Conservation (phyloP, 352 stramenopile species). For the Globisporangium solare region DNA sequence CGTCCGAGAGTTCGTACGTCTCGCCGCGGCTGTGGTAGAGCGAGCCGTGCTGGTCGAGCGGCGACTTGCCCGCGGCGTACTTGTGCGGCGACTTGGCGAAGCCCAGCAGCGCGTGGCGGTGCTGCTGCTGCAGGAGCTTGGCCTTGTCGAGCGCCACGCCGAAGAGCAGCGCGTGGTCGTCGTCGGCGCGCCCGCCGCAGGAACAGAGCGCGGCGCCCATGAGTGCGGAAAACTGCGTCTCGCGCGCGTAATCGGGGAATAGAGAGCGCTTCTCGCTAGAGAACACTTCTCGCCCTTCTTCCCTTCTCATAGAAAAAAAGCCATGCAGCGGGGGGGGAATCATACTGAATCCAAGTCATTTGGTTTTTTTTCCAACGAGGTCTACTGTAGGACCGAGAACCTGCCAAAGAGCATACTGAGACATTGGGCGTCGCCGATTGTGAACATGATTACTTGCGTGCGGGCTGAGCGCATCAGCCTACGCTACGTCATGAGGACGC, state of each 20-base stretch:
- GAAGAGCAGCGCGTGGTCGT: slow-evolving; percentile 20
- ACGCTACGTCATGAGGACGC: background rate
- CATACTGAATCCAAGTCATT: background rate
- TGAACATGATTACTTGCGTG: background rate
- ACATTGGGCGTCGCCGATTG: background rate
- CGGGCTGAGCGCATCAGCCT: background rate
- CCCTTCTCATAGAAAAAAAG: background rate
- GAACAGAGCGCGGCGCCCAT: slow-evolving; percentile 56
- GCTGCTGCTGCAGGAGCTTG: slow-evolving; percentile 34
- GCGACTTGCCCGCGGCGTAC: slow-evolving; percentile 5
- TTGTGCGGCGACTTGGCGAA: slow-evolving; percentile 9
- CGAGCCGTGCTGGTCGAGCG: slow-evolving; percentile 20
- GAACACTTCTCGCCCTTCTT: background rate
- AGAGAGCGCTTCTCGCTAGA: background rate
- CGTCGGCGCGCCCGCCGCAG: slow-evolving; percentile 36
- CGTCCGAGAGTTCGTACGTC: slow-evolving; percentile 53
- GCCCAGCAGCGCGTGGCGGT: slow-evolving; percentile 25
- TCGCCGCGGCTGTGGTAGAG: slow-evolving; percentile 43
- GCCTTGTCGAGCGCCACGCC: slow-evolving; percentile 19
- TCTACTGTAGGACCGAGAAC: background rate
- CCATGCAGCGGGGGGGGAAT: background rate
- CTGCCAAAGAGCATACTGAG: background rate
- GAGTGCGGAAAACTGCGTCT: background rate
- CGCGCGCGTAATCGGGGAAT: background rate
- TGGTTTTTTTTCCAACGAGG: background rate